These are phyloP conservation scores for Zymoseptoria tritici DNA, from an alignment of 2,329 filamentous ascomycete species.

Conservation along the genomic window DNA sequence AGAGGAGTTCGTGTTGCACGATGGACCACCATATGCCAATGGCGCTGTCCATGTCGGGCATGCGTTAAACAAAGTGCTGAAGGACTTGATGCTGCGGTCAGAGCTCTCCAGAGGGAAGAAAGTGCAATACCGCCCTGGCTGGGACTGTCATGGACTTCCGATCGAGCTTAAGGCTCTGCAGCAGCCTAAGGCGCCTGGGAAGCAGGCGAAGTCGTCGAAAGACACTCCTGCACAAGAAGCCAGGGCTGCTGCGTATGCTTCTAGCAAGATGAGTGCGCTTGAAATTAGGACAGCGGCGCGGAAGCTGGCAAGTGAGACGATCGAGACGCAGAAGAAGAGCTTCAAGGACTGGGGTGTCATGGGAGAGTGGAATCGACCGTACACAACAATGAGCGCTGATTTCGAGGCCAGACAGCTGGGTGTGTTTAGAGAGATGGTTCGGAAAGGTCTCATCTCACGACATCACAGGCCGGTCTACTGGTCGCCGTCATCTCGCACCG, in stretches of 20 bases:
- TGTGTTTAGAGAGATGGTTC: slow-evolving; percentile 69
- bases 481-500: slow-evolving; percentile 71
- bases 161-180: slow-evolving; percentile 94
- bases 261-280: slow-evolving; percentile 35
- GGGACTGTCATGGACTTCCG: slow-evolving; percentile 95
- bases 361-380: slow-evolving; percentile 70
- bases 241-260: slow-evolving; percentile 25
- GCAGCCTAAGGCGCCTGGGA: slow-evolving; percentile 31
- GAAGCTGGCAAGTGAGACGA: slow-evolving; percentile 58
- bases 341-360: slow-evolving; percentile 71
- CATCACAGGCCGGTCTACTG: slow-evolving; percentile 80
- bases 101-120: slow-evolving; percentile 70
- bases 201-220: slow-evolving; percentile 33
- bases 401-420: slow-evolving; percentile 70
- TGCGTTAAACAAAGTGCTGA: slow-evolving; percentile 92
- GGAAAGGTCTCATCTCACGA: slow-evolving; percentile 66
- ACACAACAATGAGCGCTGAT: slow-evolving; percentile 68
- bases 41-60: slow-evolving; percentile 86
- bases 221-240: slow-evolving; percentile 24
- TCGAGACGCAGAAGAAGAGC: slow-evolving; percentile 63
- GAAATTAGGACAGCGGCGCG: slow-evolving; percentile 59
- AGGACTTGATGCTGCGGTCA: slow-evolving; percentile 82
- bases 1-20: slow-evolving; percentile 72
- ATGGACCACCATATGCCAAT: slow-evolving; percentile 96
- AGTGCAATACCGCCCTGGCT: slow-evolving; percentile 80